Conservation (phyloP, 1,139 yeast genomes). For the Lipomyces yarrowii region DNA sequence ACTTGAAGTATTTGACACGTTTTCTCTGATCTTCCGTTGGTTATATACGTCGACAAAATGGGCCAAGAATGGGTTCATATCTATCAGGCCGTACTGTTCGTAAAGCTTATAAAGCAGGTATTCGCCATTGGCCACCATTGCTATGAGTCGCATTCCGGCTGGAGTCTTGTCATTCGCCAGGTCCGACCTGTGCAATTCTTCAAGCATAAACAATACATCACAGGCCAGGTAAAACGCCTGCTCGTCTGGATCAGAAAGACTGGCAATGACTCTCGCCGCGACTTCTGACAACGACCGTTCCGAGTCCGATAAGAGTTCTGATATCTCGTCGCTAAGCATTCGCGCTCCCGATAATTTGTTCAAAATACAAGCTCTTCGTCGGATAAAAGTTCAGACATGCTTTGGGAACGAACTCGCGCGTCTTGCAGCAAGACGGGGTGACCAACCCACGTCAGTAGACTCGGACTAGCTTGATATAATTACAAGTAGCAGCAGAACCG, state of each 20-base stretch:
- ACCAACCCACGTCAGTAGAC: no score
- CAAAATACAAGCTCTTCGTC: no score
- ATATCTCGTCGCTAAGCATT: neutral
- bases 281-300: slow-evolving; percentile 5
- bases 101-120: slow-evolving; percentile 21
- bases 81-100: slow-evolving; percentile 21
- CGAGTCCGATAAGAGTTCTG: slow-evolving; percentile 6
- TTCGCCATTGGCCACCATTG: slow-evolving; percentile 23
- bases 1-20: neutral
- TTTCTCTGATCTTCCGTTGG: slow-evolving; percentile 9
- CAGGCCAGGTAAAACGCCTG: slow-evolving; percentile 23
- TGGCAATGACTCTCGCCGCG: slow-evolving; percentile 10
- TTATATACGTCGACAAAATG: slow-evolving; percentile 22
- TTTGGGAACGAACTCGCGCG: no score
- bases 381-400: no score
- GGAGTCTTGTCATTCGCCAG: neutral
- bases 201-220: slow-evolving; percentile 23
- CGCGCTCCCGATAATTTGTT: neutral
- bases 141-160: slow-evolving; percentile 4
- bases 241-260: slow-evolving; percentile 16
- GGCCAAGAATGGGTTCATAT: slow-evolving; percentile 26
- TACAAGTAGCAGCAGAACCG: no score
- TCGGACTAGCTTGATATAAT: no score
- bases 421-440: no score
- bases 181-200: slow-evolving; percentile 6